Evolutionary conservation across 306 rosid genomes (phyloP).

Genomic region (Fragaria iinumae): DNA sequence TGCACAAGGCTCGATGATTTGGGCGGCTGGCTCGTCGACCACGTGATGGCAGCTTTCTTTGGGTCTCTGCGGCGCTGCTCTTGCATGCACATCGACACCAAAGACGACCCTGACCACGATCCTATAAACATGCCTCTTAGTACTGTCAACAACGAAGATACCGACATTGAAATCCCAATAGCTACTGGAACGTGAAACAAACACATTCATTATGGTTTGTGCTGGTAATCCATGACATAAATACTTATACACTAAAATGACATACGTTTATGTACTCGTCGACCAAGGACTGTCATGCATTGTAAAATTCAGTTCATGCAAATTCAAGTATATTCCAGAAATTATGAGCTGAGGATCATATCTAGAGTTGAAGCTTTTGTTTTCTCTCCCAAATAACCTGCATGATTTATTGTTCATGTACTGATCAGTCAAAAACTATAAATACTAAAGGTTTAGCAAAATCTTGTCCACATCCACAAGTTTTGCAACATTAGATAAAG

Average conservation of each 20-base stretch:
- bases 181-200: neutral
- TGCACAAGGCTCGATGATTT: constrained; percentile 9
- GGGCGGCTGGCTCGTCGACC: constrained; percentile 22
- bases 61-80: constrained; percentile 26
- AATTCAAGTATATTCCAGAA: neutral
- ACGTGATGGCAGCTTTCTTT: constrained; percentile 19
- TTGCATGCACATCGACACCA: constrained; percentile 22
- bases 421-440: too few species aligned
- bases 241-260: too few species aligned
- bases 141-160: neutral
- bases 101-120: constrained; percentile 17
- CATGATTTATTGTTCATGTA: too few species aligned
- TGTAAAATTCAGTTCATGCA: neutral
- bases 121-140: neutral
- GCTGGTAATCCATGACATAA: too few species aligned
- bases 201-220: neutral
- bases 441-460: too few species aligned
- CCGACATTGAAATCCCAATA: constrained; percentile 3
- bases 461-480: too few species aligned
- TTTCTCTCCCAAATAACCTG: too few species aligned
- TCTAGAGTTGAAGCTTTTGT: too few species aligned
- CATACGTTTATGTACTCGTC: neutral
- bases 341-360: too few species aligned
- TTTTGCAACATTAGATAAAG: too few species aligned
- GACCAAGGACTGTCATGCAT: neutral